Evolutionary conservation across 768 basidiomycete genomes (phyloP).

Genomic region (Rhizopogon vinicolor): DNA sequence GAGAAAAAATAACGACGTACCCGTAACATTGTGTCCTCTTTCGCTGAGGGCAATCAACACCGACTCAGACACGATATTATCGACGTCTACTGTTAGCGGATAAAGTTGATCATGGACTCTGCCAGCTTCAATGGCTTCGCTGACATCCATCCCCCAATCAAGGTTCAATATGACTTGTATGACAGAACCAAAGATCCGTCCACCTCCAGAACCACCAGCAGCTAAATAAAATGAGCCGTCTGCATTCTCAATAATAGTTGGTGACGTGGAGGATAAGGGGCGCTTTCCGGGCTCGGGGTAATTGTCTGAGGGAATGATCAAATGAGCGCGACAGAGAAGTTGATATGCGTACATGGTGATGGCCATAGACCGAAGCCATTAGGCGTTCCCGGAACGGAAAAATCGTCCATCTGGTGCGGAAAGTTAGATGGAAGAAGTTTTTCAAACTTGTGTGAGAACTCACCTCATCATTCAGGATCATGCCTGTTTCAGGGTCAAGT

Average conservation of each 20-base stretch:
- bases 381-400: conserved; percentile 78
- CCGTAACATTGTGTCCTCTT: conserved; percentile 69
- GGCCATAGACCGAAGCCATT: conserved; percentile 83
- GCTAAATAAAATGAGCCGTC: conserved; percentile 72
- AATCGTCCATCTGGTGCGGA: conserved; percentile 75
- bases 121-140: conserved; percentile 78
- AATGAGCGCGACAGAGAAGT: not conserved
- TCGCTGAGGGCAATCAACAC: conserved; percentile 51
- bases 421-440: not conserved
- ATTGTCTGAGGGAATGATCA: conserved; percentile 51
- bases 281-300: conserved; percentile 87
- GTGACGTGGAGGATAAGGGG: conserved; percentile 80
- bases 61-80: conserved; percentile 52
- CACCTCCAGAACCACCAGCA: conserved; percentile 85
- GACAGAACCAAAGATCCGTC: conserved; percentile 75
- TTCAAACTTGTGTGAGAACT: conserved; percentile 4
- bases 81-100: conserved; percentile 57
- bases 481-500: conserved; percentile 80
- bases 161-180: conserved; percentile 78
- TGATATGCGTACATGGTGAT: conserved; percentile 58
- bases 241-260: conserved; percentile 73
- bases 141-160: conserved; percentile 73
- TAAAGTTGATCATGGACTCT: conserved; percentile 86
- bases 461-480: conserved; percentile 87
- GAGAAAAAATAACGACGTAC: conserved; percentile 31